Base-by-base conservation (phyloP, 2,329 filamentous ascomycete species). In the Colletotrichum tamarilloi region DNA sequence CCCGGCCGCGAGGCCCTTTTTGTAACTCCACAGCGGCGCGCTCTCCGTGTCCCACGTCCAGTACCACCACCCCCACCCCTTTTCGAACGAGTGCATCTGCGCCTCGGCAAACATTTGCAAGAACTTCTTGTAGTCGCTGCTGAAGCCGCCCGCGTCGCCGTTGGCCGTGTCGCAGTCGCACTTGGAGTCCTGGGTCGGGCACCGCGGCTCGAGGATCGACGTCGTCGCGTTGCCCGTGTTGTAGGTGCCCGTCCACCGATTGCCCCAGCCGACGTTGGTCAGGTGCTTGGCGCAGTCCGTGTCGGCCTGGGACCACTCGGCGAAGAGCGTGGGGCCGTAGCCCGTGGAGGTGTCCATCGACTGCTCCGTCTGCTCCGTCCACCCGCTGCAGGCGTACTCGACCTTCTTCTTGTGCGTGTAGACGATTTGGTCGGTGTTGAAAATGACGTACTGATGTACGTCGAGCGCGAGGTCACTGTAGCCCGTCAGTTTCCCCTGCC, bases 401-500 rank as follows among this genome's bases (percentile, higher is more conserved):
- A 98, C 88, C 84, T 98, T 98, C 76, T 92, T 89, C 68, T 92
- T 88, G 85, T 98, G 97, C 68, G 92, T 92, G 79, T 93, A 92
- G 60, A 91, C 89, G 79, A 99, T 93, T 82, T 97, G 94, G 76
- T 93, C 92, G 52, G 91, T 90, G 87, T 99, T 98, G 89, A 99
- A 99, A 82, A 98, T 98, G 79, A 97, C 94, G 82, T 99, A 99
- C 83, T 98, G 96, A 84, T 99, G 97, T 49, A 97, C 97, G 83
- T 99, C 97, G n/a, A 99, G 90, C 22, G 97, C 90, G 76, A 98
- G 87, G 75, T 92, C 89, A 59, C 92, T 87, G 79, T 93, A 89
- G 26, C 88, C 87, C 76, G 93, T 90, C 77, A 98, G 89, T 81
- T 93, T 88, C 53, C 94, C 94, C 81, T 98, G 92, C 97, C 97